These are phyloP conservation scores for Syzygium syzygioides DNA, from an alignment of 441 rosid genomes.

Conservation along the genomic window DNA sequence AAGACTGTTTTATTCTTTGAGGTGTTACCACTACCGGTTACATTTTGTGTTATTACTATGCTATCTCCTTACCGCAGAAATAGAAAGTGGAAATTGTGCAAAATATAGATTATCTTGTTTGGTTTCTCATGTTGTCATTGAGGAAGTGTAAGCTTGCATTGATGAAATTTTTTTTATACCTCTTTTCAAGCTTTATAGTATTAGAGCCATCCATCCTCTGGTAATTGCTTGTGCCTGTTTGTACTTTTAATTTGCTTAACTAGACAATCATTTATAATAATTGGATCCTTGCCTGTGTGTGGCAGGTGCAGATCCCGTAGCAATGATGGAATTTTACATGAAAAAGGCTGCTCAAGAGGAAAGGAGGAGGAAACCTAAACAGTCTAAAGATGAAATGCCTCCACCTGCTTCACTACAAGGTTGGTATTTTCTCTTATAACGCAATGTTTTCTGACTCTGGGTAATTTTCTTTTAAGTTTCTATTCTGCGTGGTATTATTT, in stretches of 20 bases:
- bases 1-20: background rate
- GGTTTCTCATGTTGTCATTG: background rate
- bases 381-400: conserved; percentile 97
- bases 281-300: background rate
- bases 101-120: background rate
- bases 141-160: background rate
- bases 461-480: background rate
- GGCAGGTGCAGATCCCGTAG: conserved; percentile 69
- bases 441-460: background rate
- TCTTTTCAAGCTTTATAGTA: background rate
- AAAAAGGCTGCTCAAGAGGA: conserved; percentile 98
- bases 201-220: background rate
- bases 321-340: conserved; percentile 98
- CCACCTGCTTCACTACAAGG: conserved; percentile 96
- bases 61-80: background rate
- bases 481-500: background rate
- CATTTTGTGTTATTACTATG: background rate
- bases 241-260: background rate
- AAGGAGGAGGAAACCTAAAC: conserved; percentile 81
- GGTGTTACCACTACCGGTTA: background rate
- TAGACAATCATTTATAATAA: background rate
- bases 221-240: background rate
- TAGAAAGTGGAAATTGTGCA: background rate
- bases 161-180: background rate
- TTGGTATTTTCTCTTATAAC: conserved; percentile 15